phyloP scores from a whole-genome alignment of 129 eudicot species.

The Flaveria robusta region DNA sequence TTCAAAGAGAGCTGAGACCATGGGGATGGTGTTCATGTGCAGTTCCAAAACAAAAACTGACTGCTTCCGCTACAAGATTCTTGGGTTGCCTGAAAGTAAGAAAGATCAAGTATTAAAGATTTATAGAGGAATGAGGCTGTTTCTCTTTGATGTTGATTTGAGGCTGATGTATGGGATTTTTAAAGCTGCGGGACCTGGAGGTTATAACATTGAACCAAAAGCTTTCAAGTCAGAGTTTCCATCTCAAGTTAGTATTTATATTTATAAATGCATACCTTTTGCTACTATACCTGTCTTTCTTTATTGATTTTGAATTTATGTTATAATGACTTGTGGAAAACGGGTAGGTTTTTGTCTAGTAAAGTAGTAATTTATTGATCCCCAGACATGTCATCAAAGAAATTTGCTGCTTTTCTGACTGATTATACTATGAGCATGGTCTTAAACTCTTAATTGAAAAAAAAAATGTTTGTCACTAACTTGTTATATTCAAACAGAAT shows the following conservation, averaged over 20 bases:
- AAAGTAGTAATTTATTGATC: background rate
- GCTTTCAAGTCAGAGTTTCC: conserved; percentile 92
- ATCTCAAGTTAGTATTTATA: conserved; percentile 70
- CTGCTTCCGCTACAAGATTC: conserved; percentile 76
- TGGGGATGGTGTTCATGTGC: conserved; percentile 99
- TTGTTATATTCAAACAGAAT: background rate
- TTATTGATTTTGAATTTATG: conserved; percentile 22
- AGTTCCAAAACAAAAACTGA: conserved; percentile 86
- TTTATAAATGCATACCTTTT: background rate
- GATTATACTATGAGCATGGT: background rate
- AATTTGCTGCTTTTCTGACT: background rate
- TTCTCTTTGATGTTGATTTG: conserved; percentile 77
- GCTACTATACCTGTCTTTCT: background rate
- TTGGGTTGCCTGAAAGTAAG: conserved; percentile 88
- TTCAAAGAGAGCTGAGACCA: conserved; percentile 57
- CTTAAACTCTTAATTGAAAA: background rate
- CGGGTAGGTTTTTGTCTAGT: conserved; percentile 9
- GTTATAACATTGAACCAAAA: conserved; percentile 81
- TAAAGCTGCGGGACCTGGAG: conserved; percentile 92
- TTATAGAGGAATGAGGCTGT: conserved; percentile 89
- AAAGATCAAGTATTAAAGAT: conserved; percentile 71
- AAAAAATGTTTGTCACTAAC: conserved; percentile 2
- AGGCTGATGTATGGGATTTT: conserved; percentile 91
- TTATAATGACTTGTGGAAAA: conserved; percentile 8
- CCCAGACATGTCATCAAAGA: background rate